phyloP scores from a whole-genome alignment of 148 eudicot species.

The Oxyria digyna region DNA sequence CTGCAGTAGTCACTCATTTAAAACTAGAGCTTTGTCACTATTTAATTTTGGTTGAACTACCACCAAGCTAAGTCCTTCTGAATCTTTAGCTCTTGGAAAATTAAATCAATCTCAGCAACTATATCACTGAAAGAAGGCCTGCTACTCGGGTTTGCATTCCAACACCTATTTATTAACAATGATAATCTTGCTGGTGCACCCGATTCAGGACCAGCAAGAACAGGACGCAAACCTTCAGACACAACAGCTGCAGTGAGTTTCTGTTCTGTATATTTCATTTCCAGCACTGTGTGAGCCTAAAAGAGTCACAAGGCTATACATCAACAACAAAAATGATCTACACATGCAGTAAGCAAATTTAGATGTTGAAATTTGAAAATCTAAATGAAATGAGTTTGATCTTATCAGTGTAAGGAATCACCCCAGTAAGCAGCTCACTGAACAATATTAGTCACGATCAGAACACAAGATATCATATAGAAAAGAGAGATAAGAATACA shows the following conservation, averaged over 20 bases:
- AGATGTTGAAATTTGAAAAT: not conserved
- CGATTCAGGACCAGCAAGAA: slow-evolving; percentile 37
- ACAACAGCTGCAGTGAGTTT: slow-evolving; percentile 88
- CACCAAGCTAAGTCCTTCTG: slow-evolving; percentile 15
- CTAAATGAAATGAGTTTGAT: not conserved
- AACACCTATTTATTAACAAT: slow-evolving; percentile 62
- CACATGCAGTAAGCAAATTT: not conserved
- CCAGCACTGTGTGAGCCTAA: slow-evolving; percentile 98
- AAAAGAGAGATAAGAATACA: not conserved
- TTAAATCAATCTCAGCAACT: slow-evolving; percentile 37
- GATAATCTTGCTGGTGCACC: slow-evolving; percentile 40
- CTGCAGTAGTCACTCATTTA: slow-evolving; percentile 42
- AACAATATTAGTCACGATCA: slow-evolving; percentile 15
- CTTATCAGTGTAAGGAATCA: slow-evolving; percentile 92
- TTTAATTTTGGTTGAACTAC: slow-evolving; percentile 12
- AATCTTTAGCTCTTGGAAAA: slow-evolving; percentile 25
- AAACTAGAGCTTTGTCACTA: too few relatives aligned
- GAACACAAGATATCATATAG: not conserved
- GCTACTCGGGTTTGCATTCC: slow-evolving; percentile 53
- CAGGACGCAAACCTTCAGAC: slow-evolving; percentile 76
- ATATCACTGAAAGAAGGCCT: slow-evolving; percentile 81
- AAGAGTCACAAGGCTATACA: slow-evolving; percentile 5
- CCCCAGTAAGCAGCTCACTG: slow-evolving; percentile 96
- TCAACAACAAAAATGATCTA: not conserved
- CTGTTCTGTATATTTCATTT: slow-evolving; percentile 96